Conservation (phyloP, 306 rosid genomes). For the Pterocarpus macrocarpus region DNA sequence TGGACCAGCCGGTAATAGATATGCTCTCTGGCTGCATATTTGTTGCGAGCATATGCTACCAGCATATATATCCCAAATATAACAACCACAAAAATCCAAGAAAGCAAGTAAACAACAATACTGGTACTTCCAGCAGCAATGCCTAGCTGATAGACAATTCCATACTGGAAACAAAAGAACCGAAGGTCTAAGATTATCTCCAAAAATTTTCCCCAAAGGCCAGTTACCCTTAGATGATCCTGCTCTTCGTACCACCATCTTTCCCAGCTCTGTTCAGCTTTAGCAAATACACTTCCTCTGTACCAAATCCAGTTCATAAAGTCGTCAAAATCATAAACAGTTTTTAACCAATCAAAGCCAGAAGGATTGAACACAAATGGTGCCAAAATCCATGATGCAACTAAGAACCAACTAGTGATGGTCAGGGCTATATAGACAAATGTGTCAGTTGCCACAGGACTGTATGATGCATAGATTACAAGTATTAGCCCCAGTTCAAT, state of each 20-base stretch:
- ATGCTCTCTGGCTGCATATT: conserved; percentile 58
- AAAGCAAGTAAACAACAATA: conserved; percentile 58
- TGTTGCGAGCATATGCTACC: conserved; percentile 56
- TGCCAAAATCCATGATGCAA: conserved; percentile 58
- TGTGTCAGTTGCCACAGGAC: conserved; percentile 58
- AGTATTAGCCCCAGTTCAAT: conserved; percentile 62
- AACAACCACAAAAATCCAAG: conserved; percentile 57
- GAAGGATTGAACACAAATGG: conserved; percentile 65
- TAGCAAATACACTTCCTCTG: conserved; percentile 61
- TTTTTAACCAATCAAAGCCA: conserved; percentile 68
- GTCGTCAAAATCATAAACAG: conserved; percentile 63
- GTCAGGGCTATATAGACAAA: conserved; percentile 62
- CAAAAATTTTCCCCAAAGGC: conserved; percentile 61
- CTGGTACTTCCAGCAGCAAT: conserved; percentile 50
- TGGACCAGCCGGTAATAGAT: conserved; percentile 63
- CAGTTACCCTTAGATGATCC: conserved; percentile 60
- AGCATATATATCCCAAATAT: conserved; percentile 50
- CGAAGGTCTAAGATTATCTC: conserved; percentile 62
- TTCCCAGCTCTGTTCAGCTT: conserved; percentile 69
- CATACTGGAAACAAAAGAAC: conserved; percentile 63
- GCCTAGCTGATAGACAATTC: conserved; percentile 65
- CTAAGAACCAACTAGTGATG: conserved; percentile 62
- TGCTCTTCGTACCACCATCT: conserved; percentile 64
- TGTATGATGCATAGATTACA: conserved; percentile 56
- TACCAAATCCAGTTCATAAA: conserved; percentile 65